Conservation (phyloP, 768 basidiomycete genomes). For the Lentinula lateritia region DNA sequence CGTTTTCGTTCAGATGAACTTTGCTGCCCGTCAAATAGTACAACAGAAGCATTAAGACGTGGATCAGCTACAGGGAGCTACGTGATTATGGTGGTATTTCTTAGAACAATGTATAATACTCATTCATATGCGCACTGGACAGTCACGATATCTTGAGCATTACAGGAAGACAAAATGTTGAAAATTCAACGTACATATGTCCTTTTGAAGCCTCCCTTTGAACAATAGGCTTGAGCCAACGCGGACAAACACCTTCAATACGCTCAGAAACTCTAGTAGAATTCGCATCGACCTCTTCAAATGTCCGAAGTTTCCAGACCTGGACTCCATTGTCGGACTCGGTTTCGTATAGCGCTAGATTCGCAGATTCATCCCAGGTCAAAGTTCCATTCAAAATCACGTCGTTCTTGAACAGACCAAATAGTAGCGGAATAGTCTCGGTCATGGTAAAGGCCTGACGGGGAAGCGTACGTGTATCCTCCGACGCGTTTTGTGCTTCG, state of each 20-base stretch:
- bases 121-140: neutral
- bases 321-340: conserved; percentile 11
- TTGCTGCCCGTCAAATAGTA: no score
- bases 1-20: no score
- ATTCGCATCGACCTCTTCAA: conserved; percentile 19
- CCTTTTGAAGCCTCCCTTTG: conserved; percentile 18
- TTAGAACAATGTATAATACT: neutral
- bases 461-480: conserved; percentile 7
- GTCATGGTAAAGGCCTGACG: conserved; percentile 25
- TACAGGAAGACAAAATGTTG: neutral
- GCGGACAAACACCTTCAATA: conserved; percentile 25
- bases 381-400: conserved; percentile 25
- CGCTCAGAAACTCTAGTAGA: conserved; percentile 25
- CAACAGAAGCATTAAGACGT: no score
- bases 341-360: conserved; percentile 25
- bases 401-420: conserved; percentile 21
- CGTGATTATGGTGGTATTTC: no score
- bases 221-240: conserved; percentile 18
- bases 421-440: conserved; percentile 26
- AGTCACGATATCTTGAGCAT: no score
- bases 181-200: conserved; percentile 18
- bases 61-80: no score
- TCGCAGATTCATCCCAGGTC: conserved; percentile 24
- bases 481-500: neutral
- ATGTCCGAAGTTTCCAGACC: conserved; percentile 26